Base-by-base conservation (phyloP, 2,329 filamentous ascomycete species). In the Exophiala aquamarina region DNA sequence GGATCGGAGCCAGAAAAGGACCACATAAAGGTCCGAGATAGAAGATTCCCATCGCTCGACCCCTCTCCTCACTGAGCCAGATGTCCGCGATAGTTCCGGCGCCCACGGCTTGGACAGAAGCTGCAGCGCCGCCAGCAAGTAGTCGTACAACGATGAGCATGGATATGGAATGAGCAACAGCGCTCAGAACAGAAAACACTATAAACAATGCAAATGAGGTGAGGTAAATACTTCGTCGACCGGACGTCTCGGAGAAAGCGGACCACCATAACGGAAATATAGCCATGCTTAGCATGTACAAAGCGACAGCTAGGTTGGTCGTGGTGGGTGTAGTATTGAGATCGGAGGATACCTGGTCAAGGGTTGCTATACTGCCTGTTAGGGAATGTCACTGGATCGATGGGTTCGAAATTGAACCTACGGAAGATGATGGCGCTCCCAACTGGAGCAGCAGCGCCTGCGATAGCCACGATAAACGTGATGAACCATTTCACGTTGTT, bases 221-320 rank as follows among this genome's bases (percentile, higher is more conserved):
- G 23, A 94, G 68, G 63, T 92, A 93, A 57, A 94, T 86, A n/a
- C 82, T 83, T 17, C 89, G 80, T 32, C 89, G 80, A 10, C 89
- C 89, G 1, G 76, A 62, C 3, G 69, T 69, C 58, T 93, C 89
- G 7, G 85, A 89, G 61, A 93, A 90, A 1, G 84, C 84, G 1
- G 85, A 89, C 87, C 87, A 93, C 88, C 88, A 93, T 1, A 94
- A 74, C 0, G 89, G 89, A 57, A 90, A 92, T 35, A 93, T 88
- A 45, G 83, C 81, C 87, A 93, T 89, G 58, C 79, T 73, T 3
- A 93, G 73, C 87, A 93, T 89, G 64, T 91, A 93, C 47, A 92
- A 67, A 0, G 88, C 85, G 1, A 93, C 79, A 0, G 84, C 84
- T 47, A 93, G 62, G 64, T 93, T 94, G 45, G 84, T 82, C 13